Evolutionary conservation across 179 eudicot genomes (phyloP).

Genomic region (Patellifolia procumbens): DNA sequence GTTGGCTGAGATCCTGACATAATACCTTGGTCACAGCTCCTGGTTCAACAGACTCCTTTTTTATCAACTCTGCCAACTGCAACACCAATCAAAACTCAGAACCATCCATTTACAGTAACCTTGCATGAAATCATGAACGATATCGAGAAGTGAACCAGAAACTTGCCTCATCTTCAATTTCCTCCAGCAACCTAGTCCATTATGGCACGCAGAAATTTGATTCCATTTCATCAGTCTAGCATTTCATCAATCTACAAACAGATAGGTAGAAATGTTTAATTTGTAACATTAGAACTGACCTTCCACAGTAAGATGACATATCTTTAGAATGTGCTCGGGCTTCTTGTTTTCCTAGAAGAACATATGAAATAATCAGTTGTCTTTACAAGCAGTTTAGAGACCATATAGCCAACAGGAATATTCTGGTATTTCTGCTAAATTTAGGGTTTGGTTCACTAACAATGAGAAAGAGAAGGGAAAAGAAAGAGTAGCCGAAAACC

Average conservation of each 20-base stretch:
- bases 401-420: no score
- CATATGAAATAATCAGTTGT: constrained; percentile 15
- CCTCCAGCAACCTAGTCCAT: constrained; percentile 83
- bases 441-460: neutral
- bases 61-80: constrained; percentile 82
- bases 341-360: constrained; percentile 76
- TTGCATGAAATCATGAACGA: neutral
- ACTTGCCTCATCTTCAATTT: constrained; percentile 92
- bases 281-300: constrained; percentile 53
- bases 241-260: neutral
- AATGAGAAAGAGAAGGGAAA: neutral
- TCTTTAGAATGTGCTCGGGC: constrained; percentile 92
- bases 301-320: constrained; percentile 88
- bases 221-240: neutral
- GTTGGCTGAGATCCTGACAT: constrained; percentile 76
- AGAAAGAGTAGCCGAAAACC: neutral
- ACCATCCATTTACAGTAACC: constrained; percentile 5
- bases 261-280: neutral
- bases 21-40: constrained; percentile 82
- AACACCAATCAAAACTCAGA: constrained; percentile 13
- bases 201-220: constrained; percentile 9
- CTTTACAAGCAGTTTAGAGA: neutral
- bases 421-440: neutral
- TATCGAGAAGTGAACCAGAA: constrained; percentile 13
- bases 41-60: constrained; percentile 65